These are phyloP conservation scores for Annulohypoxylon nitens DNA, from an alignment of 495 filamentous ascomycete species.

Conservation along the genomic window DNA sequence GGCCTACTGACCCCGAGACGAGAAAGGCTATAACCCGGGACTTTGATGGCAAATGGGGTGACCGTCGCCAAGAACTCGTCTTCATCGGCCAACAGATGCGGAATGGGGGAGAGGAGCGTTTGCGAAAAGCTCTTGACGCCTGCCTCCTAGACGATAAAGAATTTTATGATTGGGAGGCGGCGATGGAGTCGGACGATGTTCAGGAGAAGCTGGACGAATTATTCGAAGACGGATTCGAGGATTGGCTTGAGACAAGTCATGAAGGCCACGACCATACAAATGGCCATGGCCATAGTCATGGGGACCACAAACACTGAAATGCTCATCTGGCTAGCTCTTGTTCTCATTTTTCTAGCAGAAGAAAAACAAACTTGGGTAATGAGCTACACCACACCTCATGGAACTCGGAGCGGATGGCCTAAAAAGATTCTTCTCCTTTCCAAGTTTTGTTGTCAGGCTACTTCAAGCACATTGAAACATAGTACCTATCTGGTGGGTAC, in stretches of 20 bases:
- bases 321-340: background rate
- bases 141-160: conserved; percentile 66
- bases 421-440: no score
- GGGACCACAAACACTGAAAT: conserved; percentile 18
- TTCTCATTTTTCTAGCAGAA: no score
- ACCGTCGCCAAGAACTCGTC: conserved; percentile 71
- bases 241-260: conserved; percentile 62
- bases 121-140: conserved; percentile 61
- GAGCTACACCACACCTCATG: no score
- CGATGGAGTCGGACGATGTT: conserved; percentile 60
- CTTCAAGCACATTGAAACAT: no score
- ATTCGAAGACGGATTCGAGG: conserved; percentile 70
- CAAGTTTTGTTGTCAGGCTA: no score
- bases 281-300: conserved; percentile 30
- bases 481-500: no score
- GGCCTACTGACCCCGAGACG: conserved; percentile 44
- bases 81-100: conserved; percentile 68
- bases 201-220: conserved; percentile 56
- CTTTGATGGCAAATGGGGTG: conserved; percentile 65
- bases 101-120: conserved; percentile 48
- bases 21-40: conserved; percentile 41
- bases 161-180: conserved; percentile 63
- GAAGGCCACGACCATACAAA: conserved; percentile 55
- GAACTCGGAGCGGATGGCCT: no score
- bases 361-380: no score